Conservation (phyloP, 306 rosid species). For the Citrullus colocynthis region DNA sequence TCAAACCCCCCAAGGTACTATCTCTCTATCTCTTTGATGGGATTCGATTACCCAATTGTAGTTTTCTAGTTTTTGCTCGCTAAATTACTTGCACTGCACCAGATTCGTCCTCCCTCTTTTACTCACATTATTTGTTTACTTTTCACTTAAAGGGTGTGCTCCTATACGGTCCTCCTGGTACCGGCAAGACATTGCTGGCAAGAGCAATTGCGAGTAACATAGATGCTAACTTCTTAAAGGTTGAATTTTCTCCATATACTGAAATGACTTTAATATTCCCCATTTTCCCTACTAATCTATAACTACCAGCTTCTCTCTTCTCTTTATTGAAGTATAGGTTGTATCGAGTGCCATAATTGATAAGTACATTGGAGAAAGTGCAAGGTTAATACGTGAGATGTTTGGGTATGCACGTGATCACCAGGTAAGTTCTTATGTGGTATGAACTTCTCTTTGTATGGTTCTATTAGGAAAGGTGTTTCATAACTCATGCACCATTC, state of each 20-base stretch:
- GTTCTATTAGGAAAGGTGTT: not conserved
- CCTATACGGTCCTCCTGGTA: constrained; percentile 97
- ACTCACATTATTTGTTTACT: not conserved
- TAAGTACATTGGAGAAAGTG: constrained; percentile 95
- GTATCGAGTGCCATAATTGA: constrained; percentile 97
- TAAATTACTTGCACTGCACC: not conserved
- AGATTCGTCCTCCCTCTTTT: not conserved
- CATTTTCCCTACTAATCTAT: not conserved
- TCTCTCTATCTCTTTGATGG: not conserved
- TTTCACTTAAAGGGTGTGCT: constrained; percentile 63
- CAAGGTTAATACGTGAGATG: constrained; percentile 92
- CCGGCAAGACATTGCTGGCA: constrained; percentile 89
- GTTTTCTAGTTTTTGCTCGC: not conserved
- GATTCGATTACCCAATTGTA: not conserved
- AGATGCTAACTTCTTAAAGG: constrained; percentile 95
- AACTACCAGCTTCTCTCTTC: constrained; percentile 1
- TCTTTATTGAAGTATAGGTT: constrained; percentile 34
- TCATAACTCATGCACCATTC: constrained; percentile 9
- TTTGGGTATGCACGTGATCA: constrained; percentile 99
- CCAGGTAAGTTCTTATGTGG: constrained; percentile 40
- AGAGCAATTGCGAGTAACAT: constrained; percentile 99
- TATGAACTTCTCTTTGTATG: constrained; percentile 2
- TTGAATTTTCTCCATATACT: constrained; percentile 3
- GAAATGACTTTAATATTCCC: not conserved
- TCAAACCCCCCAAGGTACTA: constrained; percentile 90